phyloP scores from a whole-genome alignment of 768 basidiomycete genomes.

The Ephemerocybe angulata region DNA sequence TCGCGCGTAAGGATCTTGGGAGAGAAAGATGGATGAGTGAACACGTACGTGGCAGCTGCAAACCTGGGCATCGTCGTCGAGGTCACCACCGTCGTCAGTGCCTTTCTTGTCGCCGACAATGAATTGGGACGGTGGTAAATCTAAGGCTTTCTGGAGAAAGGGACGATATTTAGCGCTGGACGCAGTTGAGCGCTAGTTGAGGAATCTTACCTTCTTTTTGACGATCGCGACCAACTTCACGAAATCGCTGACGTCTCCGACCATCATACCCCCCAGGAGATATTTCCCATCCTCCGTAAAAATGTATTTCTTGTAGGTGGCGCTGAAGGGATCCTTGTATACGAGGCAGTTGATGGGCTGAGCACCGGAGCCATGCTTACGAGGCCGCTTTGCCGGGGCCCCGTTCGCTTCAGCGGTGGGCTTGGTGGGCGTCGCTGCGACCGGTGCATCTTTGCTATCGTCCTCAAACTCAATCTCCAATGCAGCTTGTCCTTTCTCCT shows the following conservation, averaged over 20 bases:
- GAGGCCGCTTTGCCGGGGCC: slow-evolving; percentile 1
- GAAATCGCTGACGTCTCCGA: slow-evolving; percentile 68
- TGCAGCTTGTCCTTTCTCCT: neutral
- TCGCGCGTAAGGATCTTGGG: neutral
- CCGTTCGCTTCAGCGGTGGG: neutral
- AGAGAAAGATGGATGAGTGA: neutral
- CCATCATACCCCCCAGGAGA: slow-evolving; percentile 75
- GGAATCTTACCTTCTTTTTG: slow-evolving; percentile 53
- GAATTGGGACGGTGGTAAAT: slow-evolving; percentile 61
- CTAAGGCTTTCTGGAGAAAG: slow-evolving; percentile 57
- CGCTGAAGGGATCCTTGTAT: slow-evolving; percentile 71
- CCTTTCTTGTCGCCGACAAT: slow-evolving; percentile 55
- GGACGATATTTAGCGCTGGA: neutral
- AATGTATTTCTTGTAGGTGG: slow-evolving; percentile 73
- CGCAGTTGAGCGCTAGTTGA: neutral
- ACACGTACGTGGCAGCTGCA: slow-evolving; percentile 64
- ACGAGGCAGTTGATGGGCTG: slow-evolving; percentile 53
- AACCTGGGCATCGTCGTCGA: slow-evolving; percentile 69
- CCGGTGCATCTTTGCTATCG: neutral
- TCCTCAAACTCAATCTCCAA: slow-evolving; percentile 17
- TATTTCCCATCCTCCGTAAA: slow-evolving; percentile 70
- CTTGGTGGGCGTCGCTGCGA: neutral
- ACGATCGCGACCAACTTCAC: slow-evolving; percentile 67
- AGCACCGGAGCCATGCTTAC: slow-evolving; percentile 18
- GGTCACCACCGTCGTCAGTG: slow-evolving; percentile 58